Percentiles rank a stretch among this genome's conserved stretches.
Conservation (phyloP, 2,329 filamentous ascomycete species). For the Ceratocystis colombiana region DNA sequence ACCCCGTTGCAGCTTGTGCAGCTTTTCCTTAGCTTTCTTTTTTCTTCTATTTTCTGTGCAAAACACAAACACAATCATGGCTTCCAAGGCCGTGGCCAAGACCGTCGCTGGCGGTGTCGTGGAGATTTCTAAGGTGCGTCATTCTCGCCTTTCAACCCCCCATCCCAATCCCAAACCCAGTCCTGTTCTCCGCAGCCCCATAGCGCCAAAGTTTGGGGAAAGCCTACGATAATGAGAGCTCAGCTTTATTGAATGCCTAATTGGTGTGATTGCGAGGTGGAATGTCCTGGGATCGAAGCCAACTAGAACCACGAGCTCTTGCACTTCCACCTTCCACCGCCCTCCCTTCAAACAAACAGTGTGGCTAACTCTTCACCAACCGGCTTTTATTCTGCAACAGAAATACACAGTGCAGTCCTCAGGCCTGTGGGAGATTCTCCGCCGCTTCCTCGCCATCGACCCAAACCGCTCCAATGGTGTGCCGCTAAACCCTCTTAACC, state of each 20-base stretch:
- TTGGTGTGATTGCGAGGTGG: neutral
- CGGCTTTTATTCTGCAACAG: constrained; percentile 39
- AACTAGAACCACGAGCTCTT: constrained; percentile 25
- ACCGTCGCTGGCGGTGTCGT: constrained; percentile 43
- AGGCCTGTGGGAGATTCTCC: constrained; percentile 78
- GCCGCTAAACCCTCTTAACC: constrained; percentile 85
- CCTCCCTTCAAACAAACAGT: neutral
- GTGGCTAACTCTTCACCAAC: constrained; percentile 2
- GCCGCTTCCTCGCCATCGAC: constrained; percentile 69
- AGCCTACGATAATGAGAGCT: neutral
- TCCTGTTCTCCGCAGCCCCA: constrained; percentile 1
- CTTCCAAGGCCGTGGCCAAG: constrained; percentile 50
- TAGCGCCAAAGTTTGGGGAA: constrained; percentile 7
- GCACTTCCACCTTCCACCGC: neutral
- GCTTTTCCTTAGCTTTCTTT: neutral
- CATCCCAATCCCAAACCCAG: neutral
- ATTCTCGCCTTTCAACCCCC: neutral
- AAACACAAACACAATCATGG: constrained; percentile 41
- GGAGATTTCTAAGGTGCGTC: constrained; percentile 48
- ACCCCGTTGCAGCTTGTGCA: neutral
- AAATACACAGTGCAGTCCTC: constrained; percentile 92
- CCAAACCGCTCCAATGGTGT: constrained; percentile 82
- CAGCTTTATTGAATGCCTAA: neutral
- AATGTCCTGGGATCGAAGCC: constrained; percentile 13
- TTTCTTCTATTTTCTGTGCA: neutral